A percentile compares a stretch with the other conserved stretches of the same genome.
These are phyloP conservation scores for Alternaria ethzedia DNA, from an alignment of 2,329 filamentous ascomycete genomes.

Conservation along the genomic window DNA sequence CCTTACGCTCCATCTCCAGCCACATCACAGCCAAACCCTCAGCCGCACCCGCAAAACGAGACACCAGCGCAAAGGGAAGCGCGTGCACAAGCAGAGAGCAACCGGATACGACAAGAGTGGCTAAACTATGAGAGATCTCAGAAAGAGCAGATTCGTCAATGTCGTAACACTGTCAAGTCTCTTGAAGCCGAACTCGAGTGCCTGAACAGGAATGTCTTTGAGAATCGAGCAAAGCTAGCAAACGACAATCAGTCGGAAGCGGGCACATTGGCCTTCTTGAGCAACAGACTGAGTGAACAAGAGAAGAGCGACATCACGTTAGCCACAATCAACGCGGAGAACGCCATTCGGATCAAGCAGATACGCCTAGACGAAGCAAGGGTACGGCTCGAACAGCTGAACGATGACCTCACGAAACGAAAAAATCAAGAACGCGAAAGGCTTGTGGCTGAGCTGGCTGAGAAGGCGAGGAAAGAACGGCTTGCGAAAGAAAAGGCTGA, in stretches of 20 bases:
- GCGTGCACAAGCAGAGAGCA: background rate
- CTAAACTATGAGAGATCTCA: slow-evolving; percentile 4
- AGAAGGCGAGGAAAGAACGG: background rate
- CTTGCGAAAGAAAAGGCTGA: background rate
- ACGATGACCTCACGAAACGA: background rate
- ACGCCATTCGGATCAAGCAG: background rate
- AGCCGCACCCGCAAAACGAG: background rate
- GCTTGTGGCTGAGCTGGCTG: background rate
- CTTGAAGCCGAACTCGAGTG: background rate
- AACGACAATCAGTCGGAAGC: background rate
- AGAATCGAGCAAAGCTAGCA: background rate
- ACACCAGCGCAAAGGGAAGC: slow-evolving; percentile 2
- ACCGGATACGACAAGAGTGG: slow-evolving; percentile 9
- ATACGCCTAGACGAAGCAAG: background rate
- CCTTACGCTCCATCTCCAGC: background rate
- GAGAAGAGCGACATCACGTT: slow-evolving; percentile 2
- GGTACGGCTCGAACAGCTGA: background rate
- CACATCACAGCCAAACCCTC: background rate
- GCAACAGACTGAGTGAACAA: background rate
- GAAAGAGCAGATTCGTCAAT: background rate
- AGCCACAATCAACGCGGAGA: background rate
- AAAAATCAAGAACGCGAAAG: background rate
- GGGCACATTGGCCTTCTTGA: background rate
- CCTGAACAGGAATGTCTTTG: background rate
- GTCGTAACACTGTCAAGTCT: background rate